A percentile compares a stretch with the other conserved stretches of the same genome.
phyloP scores from a whole-genome alignment of 2,329 filamentous ascomycete species.

The Nigrospora sphaerica region DNA sequence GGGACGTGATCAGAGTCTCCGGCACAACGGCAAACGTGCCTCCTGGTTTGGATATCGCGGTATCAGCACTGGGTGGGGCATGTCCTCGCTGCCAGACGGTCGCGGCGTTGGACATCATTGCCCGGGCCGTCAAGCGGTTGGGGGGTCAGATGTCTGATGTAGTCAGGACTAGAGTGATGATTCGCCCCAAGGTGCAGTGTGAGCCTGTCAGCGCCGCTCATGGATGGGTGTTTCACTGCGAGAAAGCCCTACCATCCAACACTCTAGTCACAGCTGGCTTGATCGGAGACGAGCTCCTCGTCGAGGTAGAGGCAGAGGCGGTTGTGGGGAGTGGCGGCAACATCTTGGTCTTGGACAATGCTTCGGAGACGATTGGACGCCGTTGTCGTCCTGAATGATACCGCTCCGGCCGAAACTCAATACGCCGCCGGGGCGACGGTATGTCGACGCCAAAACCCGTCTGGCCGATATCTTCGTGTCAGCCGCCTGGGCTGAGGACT shows the following conservation, averaged over 20 bases:
- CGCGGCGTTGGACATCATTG: slow-evolving; percentile 19
- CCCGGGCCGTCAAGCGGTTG: slow-evolving; percentile 14
- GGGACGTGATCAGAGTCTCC: slow-evolving; percentile 16
- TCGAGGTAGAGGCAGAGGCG: slow-evolving; percentile 14
- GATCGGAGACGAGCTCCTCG: slow-evolving; percentile 9
- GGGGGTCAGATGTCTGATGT: slow-evolving; percentile 17
- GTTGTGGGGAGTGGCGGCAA: not conserved
- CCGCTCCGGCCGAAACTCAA: too few relatives aligned
- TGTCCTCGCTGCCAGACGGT: slow-evolving; percentile 19
- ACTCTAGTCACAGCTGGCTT: slow-evolving; percentile 8
- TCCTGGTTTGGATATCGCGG: not conserved
- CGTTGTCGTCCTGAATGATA: too few relatives aligned
- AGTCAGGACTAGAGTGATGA: slow-evolving; percentile 18
- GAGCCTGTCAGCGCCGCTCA: slow-evolving; percentile 18
- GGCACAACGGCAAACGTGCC: slow-evolving; percentile 24
- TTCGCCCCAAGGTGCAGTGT: slow-evolving; percentile 14
- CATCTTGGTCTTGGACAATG: not conserved
- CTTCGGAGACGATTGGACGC: too few relatives aligned
- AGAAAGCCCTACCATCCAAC: slow-evolving; percentile 13
- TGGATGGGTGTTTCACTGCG: slow-evolving; percentile 18
- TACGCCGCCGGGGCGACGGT: too few relatives aligned
- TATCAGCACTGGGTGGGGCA: slow-evolving; percentile 12
- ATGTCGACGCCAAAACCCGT: too few relatives aligned
- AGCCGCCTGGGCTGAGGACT: too few relatives aligned
- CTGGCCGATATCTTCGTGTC: too few relatives aligned